Evolutionary conservation across 1,284 basidiomycete genomes (phyloP).

Genomic region (Puccinia horiana): DNA sequence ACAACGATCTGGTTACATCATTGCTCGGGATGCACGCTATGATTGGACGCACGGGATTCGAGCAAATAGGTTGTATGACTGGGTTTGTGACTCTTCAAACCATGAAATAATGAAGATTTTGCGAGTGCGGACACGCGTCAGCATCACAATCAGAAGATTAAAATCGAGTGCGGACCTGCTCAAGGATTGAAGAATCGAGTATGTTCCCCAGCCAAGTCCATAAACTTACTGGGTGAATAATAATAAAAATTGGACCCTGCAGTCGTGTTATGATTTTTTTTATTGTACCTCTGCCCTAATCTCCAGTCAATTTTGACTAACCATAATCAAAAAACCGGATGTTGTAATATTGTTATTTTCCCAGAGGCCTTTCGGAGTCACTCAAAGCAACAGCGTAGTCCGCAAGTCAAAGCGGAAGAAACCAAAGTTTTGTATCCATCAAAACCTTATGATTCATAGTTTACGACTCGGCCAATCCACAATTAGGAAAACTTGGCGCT

Average conservation of each 20-base stretch:
- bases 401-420: too few relatives aligned
- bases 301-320: too few relatives aligned
- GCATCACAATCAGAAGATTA: slow-evolving; percentile 76
- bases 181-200: not conserved
- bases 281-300: too few relatives aligned
- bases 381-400: too few relatives aligned
- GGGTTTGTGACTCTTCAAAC: slow-evolving; percentile 44
- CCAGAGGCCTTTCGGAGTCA: too few relatives aligned
- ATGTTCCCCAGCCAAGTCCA: not conserved
- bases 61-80: slow-evolving; percentile 63
- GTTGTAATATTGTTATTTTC: too few relatives aligned
- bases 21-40: slow-evolving; percentile 73
- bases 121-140: slow-evolving; percentile 64
- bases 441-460: too few relatives aligned
- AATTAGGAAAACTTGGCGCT: too few relatives aligned
- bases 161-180: slow-evolving; percentile 63
- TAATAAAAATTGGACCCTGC: not conserved
- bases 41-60: slow-evolving; percentile 70
- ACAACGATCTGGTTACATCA: slow-evolving; percentile 68
- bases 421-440: too few relatives aligned
- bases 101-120: slow-evolving; percentile 9
- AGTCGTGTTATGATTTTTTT: too few relatives aligned
- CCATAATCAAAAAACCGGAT: too few relatives aligned
- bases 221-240: not conserved
- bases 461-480: too few relatives aligned